Base-by-base conservation (phyloP, 2,329 filamentous ascomycete species). In the Calonectria hawksworthii region DNA sequence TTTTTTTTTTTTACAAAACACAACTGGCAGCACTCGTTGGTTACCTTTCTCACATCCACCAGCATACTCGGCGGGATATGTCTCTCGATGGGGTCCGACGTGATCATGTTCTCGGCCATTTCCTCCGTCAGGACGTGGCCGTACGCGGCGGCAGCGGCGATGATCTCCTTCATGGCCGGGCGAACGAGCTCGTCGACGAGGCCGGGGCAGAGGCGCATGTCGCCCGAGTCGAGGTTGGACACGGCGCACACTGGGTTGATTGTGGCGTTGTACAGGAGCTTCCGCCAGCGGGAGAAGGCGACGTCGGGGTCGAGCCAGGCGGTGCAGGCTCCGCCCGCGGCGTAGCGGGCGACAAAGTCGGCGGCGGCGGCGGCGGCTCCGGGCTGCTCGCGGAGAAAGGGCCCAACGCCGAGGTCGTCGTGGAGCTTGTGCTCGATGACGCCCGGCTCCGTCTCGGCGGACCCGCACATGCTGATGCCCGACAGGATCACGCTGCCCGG, bases 31-130 rank as follows among this genome's bases (percentile, higher is more conserved):
- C n/a, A n/a, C n/a, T n/a, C n/a, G n/a, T n/a, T n/a, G n/a, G n/a
- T 75, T 34, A 68, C 79, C 74, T 80, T 80, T 66, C 70, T 68
- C 59, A 79, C 76, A 70, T 80, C 79, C 28, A 72, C 65, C 54
- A 80, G 63, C 79, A 80, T 80, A 63, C 79, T 80, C 23, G 79
- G 79, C 16, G 74, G 70, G 28, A 80, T 71, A 69, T 80, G 79
- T 7, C 76, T 75, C 26, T 80, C 75, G 4, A 80, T 80, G 1
- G 79, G 79, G 21, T 80, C 79, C 13, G 77, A 75, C 2, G 54
- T 64, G 18, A 80, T 80, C 63, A 79, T 80, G 2, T 61, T 52
- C 14, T 80, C 74, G n/a, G 79, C 72, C 67, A 78, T 73, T 30
- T 79, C 79, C 11, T 80, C 77, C 18, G 77, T 70, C 16, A 80